Evolutionary conservation across 371 early-diverging fungal genomes (phyloP).

Genomic region (Rhizopus stolonifer): DNA sequence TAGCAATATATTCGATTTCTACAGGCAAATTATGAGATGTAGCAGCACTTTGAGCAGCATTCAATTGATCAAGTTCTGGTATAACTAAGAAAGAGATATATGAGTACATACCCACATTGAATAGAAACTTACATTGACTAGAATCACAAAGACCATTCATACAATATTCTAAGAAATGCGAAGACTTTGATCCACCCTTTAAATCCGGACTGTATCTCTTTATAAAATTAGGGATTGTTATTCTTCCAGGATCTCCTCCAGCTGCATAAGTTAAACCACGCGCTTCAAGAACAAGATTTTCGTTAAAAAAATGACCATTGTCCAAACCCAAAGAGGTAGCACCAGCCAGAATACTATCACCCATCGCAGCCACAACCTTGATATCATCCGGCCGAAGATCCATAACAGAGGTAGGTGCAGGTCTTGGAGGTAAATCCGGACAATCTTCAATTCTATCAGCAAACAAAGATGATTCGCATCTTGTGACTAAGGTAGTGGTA

Average conservation of each 20-base stretch:
- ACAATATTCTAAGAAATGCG: constrained; percentile 30
- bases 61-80: constrained; percentile 21
- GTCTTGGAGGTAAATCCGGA: constrained; percentile 7
- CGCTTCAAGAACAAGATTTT: constrained; percentile 20
- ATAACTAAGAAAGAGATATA: constrained; percentile 5
- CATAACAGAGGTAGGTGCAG: constrained; percentile 1
- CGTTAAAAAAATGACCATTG: neutral
- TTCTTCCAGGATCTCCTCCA: constrained; percentile 36
- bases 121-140: neutral
- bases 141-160: neutral
- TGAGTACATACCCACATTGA: neutral
- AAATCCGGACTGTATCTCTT: constrained; percentile 27
- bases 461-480: neutral
- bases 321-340: neutral
- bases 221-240: constrained; percentile 32
- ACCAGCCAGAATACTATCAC: constrained; percentile 24
- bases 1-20: constrained; percentile 36
- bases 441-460: constrained; percentile 14
- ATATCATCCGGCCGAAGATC: constrained; percentile 21
- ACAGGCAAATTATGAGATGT: constrained; percentile 29
- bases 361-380: constrained; percentile 14
- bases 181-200: constrained; percentile 28
- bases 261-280: constrained; percentile 38
- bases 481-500: neutral
- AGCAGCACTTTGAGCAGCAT: constrained; percentile 41